A percentile compares a stretch with the other conserved stretches of the same genome.
Conservation (phyloP, 306 rosid species). For the Lathyrus tuberosus region DNA sequence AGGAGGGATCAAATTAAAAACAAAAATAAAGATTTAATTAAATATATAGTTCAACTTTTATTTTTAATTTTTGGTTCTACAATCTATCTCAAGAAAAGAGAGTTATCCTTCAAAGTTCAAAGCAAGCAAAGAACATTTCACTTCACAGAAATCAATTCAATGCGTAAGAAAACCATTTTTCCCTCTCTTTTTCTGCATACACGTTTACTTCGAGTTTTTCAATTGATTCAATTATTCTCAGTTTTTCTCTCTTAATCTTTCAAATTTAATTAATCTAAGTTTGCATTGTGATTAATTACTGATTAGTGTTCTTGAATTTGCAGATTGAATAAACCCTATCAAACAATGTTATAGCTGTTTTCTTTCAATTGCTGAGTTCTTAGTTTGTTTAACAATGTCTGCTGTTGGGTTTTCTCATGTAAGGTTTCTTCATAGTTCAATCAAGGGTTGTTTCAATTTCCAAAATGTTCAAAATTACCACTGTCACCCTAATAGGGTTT, state of each 20-base stretch:
- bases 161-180: conserved; percentile 8
- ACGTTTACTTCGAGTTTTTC: not conserved
- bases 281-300: conserved; percentile 28
- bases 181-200: not conserved
- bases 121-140: not conserved
- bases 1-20: too few species aligned
- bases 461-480: conserved; percentile 35
- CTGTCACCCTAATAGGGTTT: conserved; percentile 16
- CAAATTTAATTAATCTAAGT: conserved; percentile 19
- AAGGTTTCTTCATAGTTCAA: conserved; percentile 46
- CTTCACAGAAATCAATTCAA: not conserved
- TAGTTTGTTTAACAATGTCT: conserved; percentile 54
- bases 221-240: not conserved
- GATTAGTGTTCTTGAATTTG: conserved; percentile 38
- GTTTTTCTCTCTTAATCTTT: not conserved
- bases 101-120: not conserved
- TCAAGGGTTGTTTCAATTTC: conserved; percentile 34
- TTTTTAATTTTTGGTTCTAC: too few species aligned
- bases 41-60: too few species aligned
- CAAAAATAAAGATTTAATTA: too few species aligned
- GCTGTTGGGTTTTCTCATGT: conserved; percentile 45
- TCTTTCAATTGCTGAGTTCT: conserved; percentile 35
- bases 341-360: conserved; percentile 31
- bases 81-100: not conserved
- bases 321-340: conserved; percentile 43